A percentile compares a stretch with the other conserved stretches of the same genome.
Conservation (phyloP, 495 filamentous ascomycete genomes). For the Penicillium samsonianum region DNA sequence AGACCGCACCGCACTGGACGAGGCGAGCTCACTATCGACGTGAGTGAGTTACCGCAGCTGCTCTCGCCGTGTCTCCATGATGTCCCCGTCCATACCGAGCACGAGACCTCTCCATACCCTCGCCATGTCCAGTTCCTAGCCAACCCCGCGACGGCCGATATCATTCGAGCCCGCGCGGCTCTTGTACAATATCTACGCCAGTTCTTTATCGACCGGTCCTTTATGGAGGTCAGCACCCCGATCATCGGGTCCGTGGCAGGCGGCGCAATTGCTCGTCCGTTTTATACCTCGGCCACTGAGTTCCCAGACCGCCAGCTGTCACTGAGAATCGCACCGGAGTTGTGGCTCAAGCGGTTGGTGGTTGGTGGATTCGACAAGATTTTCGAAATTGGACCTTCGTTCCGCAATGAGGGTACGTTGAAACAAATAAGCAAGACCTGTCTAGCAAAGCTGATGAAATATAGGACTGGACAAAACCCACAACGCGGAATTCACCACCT, state of each 20-base stretch:
- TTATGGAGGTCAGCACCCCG: constrained; percentile 87
- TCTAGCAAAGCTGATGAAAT: constrained; percentile 4
- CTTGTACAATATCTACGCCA: constrained; percentile 73
- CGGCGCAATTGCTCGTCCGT: constrained; percentile 84
- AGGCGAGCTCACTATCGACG: constrained; percentile 78
- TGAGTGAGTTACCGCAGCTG: constrained; percentile 64
- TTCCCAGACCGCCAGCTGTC: constrained; percentile 67
- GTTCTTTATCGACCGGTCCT: constrained; percentile 68
- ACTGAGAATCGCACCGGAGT: constrained; percentile 85
- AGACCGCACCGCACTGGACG: constrained; percentile 66
- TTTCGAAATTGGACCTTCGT: constrained; percentile 91
- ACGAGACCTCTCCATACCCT: constrained; percentile 65
- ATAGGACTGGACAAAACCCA: constrained; percentile 80
- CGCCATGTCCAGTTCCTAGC: constrained; percentile 81
- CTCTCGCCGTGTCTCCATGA: constrained; percentile 76
- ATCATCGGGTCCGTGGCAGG: constrained; percentile 75
- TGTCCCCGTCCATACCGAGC: constrained; percentile 64
- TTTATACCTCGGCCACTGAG: constrained; percentile 71
- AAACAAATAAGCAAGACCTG: background rate
- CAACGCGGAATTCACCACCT: constrained; percentile 95
- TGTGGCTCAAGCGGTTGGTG: constrained; percentile 92
- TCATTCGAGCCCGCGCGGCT: constrained; percentile 69
- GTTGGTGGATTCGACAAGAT: constrained; percentile 86
- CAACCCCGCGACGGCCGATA: constrained; percentile 63
- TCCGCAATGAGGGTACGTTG: constrained; percentile 84